Conservation (phyloP, 2,329 filamentous ascomycete species). For the Talaromyces funiculosus region DNA sequence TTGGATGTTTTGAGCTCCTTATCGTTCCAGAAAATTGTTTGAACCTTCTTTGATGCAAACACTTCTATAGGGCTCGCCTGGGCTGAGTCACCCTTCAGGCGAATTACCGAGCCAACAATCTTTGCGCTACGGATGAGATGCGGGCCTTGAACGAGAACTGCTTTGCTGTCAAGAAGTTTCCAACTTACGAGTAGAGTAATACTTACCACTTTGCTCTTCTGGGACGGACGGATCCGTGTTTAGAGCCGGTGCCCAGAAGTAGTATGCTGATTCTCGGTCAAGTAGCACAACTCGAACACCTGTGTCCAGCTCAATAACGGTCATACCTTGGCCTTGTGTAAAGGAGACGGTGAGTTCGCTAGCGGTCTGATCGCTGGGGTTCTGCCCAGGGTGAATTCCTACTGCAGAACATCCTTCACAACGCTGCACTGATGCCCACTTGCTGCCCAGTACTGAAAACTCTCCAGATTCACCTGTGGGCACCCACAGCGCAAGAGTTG, state of each 20-base stretch:
- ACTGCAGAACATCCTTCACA: conserved; percentile 40
- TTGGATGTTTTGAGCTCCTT: conserved; percentile 26
- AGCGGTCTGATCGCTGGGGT: conserved; percentile 19
- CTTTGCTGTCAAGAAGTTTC: not conserved
- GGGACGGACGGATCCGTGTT: conserved; percentile 44
- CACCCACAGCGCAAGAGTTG: conserved; percentile 40
- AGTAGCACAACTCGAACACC: conserved; percentile 48
- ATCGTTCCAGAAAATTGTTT: conserved; percentile 50
- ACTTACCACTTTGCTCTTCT: conserved; percentile 43
- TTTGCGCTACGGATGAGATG: conserved; percentile 48
- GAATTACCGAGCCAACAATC: conserved; percentile 33
- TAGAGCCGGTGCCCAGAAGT: conserved; percentile 52
- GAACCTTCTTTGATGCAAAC: conserved; percentile 44
- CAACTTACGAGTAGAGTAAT: not conserved
- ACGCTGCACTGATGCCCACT: conserved; percentile 31
- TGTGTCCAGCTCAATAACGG: conserved; percentile 44
- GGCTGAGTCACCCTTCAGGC: conserved; percentile 44
- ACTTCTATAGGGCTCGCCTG: conserved; percentile 41
- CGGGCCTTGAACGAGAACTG: conserved; percentile 49
- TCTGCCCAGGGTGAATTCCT: conserved; percentile 36
- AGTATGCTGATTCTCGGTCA: conserved; percentile 51
- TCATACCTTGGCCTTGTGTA: conserved; percentile 46
- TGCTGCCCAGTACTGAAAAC: conserved; percentile 28
- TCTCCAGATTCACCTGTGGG: conserved; percentile 36
- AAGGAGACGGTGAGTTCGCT: conserved; percentile 41